Base-by-base conservation (phyloP, 345 rosid species). In the Fremontodendron californicum region DNA sequence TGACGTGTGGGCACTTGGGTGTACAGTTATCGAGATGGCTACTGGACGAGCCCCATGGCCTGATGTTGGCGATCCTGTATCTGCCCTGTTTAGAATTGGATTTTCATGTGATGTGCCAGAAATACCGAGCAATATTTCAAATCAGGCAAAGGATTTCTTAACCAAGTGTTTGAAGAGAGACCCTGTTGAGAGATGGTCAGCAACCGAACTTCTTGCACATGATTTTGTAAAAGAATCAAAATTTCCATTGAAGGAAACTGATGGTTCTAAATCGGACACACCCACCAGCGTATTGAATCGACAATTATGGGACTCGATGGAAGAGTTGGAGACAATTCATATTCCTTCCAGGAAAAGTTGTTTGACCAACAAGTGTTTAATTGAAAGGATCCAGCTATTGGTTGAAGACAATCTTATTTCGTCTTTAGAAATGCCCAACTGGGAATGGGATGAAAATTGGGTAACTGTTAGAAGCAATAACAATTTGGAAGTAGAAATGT, bases 1-100 rank as follows among this genome's bases (percentile, higher is more conserved):
- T 23, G 93, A 89, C 61, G 78, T 89, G 35, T 89, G 96, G 93
- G 87, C 91, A 18, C 80, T 91, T 4, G 96, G 92, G 45, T 91
- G 95, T 66, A 77, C 90, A 1, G 79, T 88, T 13, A 40, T 89
- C 33, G 88, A 91, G 80, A 89, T 91, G 89, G 88, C 81, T 2
- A 86, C 92, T 0, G 96, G 93, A 31, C 62, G 52, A 63, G 71
- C 81, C 3, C 89, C 89, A 0, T 88, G 93, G 90, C 12, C 66
- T 12, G 77, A 67, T 27, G 54, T 74, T 39, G 60, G 77, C 1
- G 85, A 89, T 52, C 88, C 91, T 2, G 70, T 87, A 1, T 87
- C 89, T 0, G 88, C 85, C 2, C 74, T 91, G 25, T 84, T 81
- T 66, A 76, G 83, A 54, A 85, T 88, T 7, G 95, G 91, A 43